These are phyloP conservation scores for Stenogyne calaminthoides DNA, from an alignment of 305 asterid genomes.

Conservation along the genomic window DNA sequence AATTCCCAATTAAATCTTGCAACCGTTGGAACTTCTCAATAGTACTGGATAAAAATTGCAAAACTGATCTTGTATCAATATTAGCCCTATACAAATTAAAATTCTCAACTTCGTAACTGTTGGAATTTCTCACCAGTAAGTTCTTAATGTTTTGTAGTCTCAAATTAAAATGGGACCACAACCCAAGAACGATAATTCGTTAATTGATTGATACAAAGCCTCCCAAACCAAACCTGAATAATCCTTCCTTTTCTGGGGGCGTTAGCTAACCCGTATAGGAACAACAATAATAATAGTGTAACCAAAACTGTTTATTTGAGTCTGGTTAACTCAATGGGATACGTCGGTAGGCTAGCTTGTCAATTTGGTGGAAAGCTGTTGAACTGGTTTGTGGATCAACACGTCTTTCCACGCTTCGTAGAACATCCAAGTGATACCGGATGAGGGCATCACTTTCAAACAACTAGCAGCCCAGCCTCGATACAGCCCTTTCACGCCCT, in stretches of 20 bases:
- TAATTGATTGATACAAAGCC: conserved; percentile 1
- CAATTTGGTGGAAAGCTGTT: neutral
- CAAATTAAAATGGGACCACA: conserved; percentile 27
- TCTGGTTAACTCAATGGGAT: neutral
- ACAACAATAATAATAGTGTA: neutral
- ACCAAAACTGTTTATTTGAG: neutral
- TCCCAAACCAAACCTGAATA: neutral
- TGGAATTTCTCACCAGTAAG: too few relatives aligned
- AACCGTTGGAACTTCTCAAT: too few relatives aligned
- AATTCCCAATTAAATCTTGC: too few relatives aligned
- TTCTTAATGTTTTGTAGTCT: neutral
- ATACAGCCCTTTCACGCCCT: conserved; percentile 73
- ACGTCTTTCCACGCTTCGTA: conserved; percentile 96
- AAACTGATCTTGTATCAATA: too few relatives aligned
- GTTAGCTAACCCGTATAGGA: neutral
- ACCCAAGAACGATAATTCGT: too few relatives aligned
- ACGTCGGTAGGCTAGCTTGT: neutral
- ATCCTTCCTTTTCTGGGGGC: neutral
- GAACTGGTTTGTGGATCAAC: conserved; percentile 49
- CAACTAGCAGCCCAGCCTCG: conserved; percentile 97
- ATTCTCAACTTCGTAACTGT: too few relatives aligned
- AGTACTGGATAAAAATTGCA: too few relatives aligned
- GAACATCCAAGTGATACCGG: conserved; percentile 97
- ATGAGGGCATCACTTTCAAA: conserved; percentile 93
- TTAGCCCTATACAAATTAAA: too few relatives aligned